These are phyloP conservation scores for Patellifolia procumbens DNA, from an alignment of 179 eudicot species.

Conservation along the genomic window DNA sequence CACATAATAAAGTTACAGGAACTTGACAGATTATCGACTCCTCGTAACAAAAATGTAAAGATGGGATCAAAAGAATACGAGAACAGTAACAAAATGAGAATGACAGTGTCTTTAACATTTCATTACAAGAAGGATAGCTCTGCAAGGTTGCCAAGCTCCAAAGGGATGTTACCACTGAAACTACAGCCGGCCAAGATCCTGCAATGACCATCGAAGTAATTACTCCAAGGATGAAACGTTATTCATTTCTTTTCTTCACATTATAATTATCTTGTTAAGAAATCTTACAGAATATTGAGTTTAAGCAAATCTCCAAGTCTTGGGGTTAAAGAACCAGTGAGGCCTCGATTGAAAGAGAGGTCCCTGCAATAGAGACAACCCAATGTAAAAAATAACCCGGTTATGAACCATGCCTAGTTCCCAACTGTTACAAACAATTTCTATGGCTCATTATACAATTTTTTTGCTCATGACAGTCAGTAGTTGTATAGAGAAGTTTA, in stretches of 20 bases:
- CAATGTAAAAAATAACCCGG: too few species aligned
- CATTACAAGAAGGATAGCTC: slow-evolving; percentile 70
- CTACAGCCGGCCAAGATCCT: slow-evolving; percentile 93
- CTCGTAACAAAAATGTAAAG: not conserved
- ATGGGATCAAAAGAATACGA: not conserved
- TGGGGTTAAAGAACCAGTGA: slow-evolving; percentile 74
- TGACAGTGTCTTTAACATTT: not conserved
- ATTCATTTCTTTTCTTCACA: not conserved
- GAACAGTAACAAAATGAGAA: not conserved
- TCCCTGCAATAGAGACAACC: slow-evolving; percentile 57
- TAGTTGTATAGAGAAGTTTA: too few species aligned
- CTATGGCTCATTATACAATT: too few species aligned
- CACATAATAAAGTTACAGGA: not conserved
- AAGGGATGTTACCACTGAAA: slow-evolving; percentile 79
- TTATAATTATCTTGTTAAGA: slow-evolving; percentile 2
- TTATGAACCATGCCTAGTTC: too few species aligned
- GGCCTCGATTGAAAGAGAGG: slow-evolving; percentile 72
- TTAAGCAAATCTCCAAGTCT: slow-evolving; percentile 66
- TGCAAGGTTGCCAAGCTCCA: slow-evolving; percentile 72
- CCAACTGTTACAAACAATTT: too few species aligned
- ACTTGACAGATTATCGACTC: not conserved
- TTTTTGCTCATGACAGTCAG: too few species aligned
- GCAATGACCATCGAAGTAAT: slow-evolving; percentile 23
- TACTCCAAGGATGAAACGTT: not conserved
- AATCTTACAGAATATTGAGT: slow-evolving; percentile 69